Evolutionary conservation across 208 protist species (phyloP).

Genomic region (Blechomonas ayalai): DNA sequence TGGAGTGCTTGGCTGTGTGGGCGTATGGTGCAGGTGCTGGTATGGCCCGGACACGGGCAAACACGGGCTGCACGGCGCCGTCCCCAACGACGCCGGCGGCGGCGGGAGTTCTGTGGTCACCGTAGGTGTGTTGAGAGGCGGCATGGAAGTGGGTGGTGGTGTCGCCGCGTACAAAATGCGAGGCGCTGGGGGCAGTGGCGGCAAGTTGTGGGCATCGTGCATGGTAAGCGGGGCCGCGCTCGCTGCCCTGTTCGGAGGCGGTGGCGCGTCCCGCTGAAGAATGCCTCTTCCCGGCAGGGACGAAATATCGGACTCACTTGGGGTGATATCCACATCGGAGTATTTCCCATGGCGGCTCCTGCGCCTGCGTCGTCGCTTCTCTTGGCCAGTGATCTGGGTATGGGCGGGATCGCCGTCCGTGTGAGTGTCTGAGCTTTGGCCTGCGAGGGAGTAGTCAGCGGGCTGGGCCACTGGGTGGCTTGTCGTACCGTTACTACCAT

Average conservation of each 20-base stretch:
- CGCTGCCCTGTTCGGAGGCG: conserved; percentile 1
- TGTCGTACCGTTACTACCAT: too few species aligned
- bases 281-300: neutral
- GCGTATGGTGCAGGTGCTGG: conserved; percentile 34
- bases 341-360: too few species aligned
- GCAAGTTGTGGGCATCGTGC: neutral
- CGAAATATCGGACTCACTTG: too few species aligned
- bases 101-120: conserved; percentile 2
- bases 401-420: too few species aligned
- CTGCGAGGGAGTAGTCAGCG: too few species aligned
- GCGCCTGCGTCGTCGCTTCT: too few species aligned
- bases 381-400: too few species aligned
- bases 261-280: neutral
- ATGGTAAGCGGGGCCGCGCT: conserved; percentile 9
- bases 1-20: too few species aligned
- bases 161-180: neutral
- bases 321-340: too few species aligned
- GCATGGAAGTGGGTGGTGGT: conserved; percentile 8
- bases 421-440: too few species aligned
- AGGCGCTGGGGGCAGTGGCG: neutral
- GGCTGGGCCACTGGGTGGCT: too few species aligned
- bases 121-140: conserved; percentile 6
- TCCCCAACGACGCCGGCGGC: conserved; percentile 1
- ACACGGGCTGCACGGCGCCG: neutral
- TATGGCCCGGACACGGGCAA: conserved; percentile 20